phyloP scores from a whole-genome alignment of 140 eudicot species.

The Flaveria floridana region DNA sequence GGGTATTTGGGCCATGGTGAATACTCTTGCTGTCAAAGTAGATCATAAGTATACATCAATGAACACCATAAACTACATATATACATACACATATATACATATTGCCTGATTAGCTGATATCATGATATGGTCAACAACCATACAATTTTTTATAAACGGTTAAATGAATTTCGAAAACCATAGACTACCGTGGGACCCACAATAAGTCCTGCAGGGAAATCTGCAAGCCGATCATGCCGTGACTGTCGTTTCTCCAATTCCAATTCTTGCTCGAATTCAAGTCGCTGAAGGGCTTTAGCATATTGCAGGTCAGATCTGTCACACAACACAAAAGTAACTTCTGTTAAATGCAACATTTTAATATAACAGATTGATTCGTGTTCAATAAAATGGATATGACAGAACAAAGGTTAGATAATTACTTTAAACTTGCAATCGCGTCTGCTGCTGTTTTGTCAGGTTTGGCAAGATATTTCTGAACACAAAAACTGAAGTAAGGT shows the following conservation, averaged over 20 bases:
- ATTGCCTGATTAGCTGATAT: background rate
- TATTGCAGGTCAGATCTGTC: conserved; percentile 76
- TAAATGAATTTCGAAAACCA: conserved; percentile 2
- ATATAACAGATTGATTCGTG: background rate
- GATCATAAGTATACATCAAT: conserved; percentile 1
- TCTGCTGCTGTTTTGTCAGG: conserved; percentile 37
- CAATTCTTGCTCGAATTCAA: conserved; percentile 55
- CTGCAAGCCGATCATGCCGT: conserved; percentile 28
- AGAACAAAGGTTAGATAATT: conserved; percentile 33
- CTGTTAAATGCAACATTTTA: background rate
- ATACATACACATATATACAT: background rate
- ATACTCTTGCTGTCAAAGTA: conserved; percentile 43
- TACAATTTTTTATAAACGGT: background rate
- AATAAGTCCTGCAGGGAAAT: conserved; percentile 56
- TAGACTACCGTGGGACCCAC: conserved; percentile 78
- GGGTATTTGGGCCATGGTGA: conserved; percentile 40
- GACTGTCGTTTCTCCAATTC: background rate
- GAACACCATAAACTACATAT: background rate
- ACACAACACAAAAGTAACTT: conserved; percentile 13
- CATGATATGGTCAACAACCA: background rate
- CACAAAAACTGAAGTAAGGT: background rate
- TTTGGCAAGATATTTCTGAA: conserved; percentile 73
- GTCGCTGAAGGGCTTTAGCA: conserved; percentile 72
- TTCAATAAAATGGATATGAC: background rate
- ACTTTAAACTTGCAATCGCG: conserved; percentile 55